phyloP scores from a whole-genome alignment of 805 yeast genomes.

The Candida coquimbonensis region DNA sequence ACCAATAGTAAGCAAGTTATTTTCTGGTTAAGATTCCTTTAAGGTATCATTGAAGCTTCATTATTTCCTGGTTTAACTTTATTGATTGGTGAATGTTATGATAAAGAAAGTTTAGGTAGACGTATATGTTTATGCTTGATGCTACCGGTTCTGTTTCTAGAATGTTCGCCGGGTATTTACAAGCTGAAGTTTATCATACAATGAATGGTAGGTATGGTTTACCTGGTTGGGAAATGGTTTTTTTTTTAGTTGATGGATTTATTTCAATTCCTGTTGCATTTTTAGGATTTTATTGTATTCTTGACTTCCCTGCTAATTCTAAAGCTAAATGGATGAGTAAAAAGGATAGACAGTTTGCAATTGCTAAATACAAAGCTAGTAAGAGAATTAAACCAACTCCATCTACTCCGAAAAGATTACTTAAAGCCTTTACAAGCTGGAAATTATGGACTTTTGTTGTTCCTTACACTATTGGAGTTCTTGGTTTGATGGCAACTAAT shows the following conservation, averaged over 20 bases:
- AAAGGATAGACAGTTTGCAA: slow-evolving; percentile 4
- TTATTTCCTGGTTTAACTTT: slow-evolving; percentile 9
- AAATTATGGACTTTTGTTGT: slow-evolving; percentile 1
- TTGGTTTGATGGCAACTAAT: not conserved
- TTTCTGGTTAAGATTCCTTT: slow-evolving; percentile 7
- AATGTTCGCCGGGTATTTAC: slow-evolving; percentile 32
- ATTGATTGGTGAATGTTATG: slow-evolving; percentile 9
- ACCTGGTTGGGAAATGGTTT: slow-evolving; percentile 45
- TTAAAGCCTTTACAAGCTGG: not conserved
- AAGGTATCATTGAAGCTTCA: slow-evolving; percentile 10
- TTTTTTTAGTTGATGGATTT: slow-evolving; percentile 40
- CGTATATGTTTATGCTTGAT: slow-evolving; percentile 10
- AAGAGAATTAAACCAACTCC: not conserved
- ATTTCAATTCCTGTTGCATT: slow-evolving; percentile 43
- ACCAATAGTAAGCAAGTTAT: slow-evolving; percentile 2
- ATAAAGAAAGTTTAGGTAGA: slow-evolving; percentile 4
- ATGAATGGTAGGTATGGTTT: slow-evolving; percentile 33
- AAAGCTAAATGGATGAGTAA: slow-evolving; percentile 2
- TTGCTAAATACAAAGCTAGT: slow-evolving; percentile 1
- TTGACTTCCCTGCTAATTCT: slow-evolving; percentile 29
- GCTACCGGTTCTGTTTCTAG: slow-evolving; percentile 6
- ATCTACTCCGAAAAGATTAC: not conserved
- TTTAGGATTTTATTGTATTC: slow-evolving; percentile 36
- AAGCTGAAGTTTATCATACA: slow-evolving; percentile 34
- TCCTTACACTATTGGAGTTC: not conserved